phyloP scores from a whole-genome alignment of 441 rosid species.

The Populus hybrid region DNA sequence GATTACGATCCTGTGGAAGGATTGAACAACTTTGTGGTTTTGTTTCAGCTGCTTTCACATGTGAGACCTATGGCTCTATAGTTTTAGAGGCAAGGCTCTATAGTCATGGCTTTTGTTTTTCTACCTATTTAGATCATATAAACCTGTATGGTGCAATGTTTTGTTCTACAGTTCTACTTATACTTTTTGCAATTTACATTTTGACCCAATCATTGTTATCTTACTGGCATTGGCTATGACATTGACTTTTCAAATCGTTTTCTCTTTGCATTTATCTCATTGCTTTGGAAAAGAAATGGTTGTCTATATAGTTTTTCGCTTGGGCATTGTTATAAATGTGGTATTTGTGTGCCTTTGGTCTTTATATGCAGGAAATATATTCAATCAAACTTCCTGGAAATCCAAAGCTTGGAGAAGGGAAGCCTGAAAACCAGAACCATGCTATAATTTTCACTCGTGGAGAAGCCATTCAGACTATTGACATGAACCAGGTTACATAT shows the following conservation, averaged over 20 bases:
- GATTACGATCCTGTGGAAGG: not conserved
- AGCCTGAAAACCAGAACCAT: conserved; percentile 93
- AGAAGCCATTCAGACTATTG: conserved; percentile 95
- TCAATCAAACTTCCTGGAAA: conserved; percentile 96
- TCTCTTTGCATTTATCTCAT: not conserved
- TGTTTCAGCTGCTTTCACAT: not conserved
- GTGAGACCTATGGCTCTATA: not conserved
- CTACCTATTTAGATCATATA: no score
- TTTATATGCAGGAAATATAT: conserved; percentile 66
- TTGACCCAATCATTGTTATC: not conserved
- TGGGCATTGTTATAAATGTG: not conserved
- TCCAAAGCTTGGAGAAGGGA: conserved; percentile 98
- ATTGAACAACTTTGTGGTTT: not conserved
- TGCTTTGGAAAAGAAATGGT: not conserved
- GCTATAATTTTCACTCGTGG: conserved; percentile 95
- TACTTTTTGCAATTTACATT: not conserved
- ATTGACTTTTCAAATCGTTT: not conserved
- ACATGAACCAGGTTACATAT: conserved; percentile 88
- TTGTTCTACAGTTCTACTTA: not conserved
- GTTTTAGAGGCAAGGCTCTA: not conserved
- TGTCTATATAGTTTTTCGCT: not conserved
- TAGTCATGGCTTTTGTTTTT: no score
- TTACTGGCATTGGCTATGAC: not conserved
- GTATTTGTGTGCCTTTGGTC: conserved; percentile 4
- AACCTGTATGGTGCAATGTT: not conserved